Evolutionary conservation across 306 rosid genomes (phyloP).

Genomic region (Geum urbanum): DNA sequence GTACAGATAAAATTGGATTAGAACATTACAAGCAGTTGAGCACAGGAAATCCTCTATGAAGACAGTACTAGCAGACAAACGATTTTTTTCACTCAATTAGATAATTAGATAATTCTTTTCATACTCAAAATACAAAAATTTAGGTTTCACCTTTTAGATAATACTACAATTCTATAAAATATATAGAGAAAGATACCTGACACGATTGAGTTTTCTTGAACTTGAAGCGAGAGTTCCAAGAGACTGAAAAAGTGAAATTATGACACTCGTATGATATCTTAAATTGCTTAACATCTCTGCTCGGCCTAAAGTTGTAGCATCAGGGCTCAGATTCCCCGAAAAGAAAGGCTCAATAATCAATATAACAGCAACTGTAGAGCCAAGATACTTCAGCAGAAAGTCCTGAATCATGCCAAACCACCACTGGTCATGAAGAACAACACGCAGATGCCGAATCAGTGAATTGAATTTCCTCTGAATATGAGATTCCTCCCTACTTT

Average conservation of each 20-base stretch:
- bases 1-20: constrained; percentile 26
- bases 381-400: constrained; percentile 88
- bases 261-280: constrained; percentile 98
- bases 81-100: background rate
- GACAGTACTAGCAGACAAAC: background rate
- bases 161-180: background rate
- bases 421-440: constrained; percentile 90
- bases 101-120: background rate
- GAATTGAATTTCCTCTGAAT: constrained; percentile 74
- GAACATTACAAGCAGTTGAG: constrained; percentile 22
- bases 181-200: constrained; percentile 54
- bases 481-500: constrained; percentile 81
- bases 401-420: constrained; percentile 99
- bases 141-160: background rate
- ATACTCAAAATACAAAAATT: background rate
- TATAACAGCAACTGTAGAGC: constrained; percentile 95
- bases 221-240: constrained; percentile 93
- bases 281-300: constrained; percentile 99
- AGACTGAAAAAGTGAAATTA: constrained; percentile 88
- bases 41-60: constrained; percentile 11
- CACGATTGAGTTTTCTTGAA: constrained; percentile 86
- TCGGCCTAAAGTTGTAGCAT: constrained; percentile 95
- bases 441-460: constrained; percentile 57
- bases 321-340: constrained; percentile 86
- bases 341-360: constrained; percentile 96